Conservation (phyloP, 148 eudicot species). For the Rhododendron griersonianum region DNA sequence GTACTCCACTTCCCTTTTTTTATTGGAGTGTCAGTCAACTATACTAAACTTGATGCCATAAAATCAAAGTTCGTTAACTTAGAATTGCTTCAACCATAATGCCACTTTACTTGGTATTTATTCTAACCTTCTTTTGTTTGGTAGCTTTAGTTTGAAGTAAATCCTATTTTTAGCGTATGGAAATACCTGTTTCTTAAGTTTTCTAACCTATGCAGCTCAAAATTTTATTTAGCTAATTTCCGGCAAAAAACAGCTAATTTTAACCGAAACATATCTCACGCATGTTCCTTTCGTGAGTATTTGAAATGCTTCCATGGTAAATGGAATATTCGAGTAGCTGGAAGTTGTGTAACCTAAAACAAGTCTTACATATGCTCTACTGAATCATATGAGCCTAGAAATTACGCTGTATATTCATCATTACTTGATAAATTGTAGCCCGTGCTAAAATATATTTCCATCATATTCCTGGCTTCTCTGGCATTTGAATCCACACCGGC, state of each 20-base stretch:
- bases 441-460: not conserved
- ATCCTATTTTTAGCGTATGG: not conserved
- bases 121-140: not conserved
- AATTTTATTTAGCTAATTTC: not conserved
- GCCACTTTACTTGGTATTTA: not conserved
- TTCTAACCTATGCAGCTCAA: not conserved
- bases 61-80: not conserved
- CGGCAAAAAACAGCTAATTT: not conserved
- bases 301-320: not conserved
- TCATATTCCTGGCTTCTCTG: not conserved
- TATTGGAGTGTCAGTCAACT: not conserved
- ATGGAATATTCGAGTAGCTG: not conserved
- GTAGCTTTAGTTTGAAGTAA: not conserved
- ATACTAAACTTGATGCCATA: not conserved
- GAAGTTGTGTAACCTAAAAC: not conserved
- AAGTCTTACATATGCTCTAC: not conserved
- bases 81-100: not conserved
- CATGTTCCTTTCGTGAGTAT: not conserved
- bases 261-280: not conserved
- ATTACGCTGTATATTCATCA: not conserved
- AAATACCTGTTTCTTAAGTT: not conserved
- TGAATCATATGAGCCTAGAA: not conserved
- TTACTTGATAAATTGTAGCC: not conserved
- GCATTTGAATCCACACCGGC: not conserved
- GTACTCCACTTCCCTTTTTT: not conserved